phyloP scores from a whole-genome alignment of 169 alveolate genomes.

The Babesia ovata region DNA sequence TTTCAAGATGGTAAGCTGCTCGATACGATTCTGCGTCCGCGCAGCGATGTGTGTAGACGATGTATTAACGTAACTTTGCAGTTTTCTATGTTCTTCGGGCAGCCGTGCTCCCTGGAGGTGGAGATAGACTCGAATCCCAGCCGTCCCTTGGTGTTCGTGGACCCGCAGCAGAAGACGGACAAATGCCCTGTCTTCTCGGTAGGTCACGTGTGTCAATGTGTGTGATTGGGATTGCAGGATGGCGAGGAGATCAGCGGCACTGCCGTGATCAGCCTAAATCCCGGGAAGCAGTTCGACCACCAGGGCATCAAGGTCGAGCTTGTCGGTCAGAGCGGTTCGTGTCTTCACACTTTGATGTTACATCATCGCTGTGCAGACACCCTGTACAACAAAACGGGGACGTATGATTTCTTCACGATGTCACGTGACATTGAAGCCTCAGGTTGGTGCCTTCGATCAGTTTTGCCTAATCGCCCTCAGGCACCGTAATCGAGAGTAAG shows the following conservation, averaged over 20 bases:
- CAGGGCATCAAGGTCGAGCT: conserved; percentile 96
- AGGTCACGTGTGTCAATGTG: not conserved
- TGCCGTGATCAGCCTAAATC: conserved; percentile 88
- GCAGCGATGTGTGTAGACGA: not conserved
- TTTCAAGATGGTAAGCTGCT: conserved; percentile 19
- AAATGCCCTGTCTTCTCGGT: conserved; percentile 83
- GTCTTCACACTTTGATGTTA: not conserved
- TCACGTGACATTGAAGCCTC: conserved; percentile 96
- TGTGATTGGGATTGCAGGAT: conserved; percentile 62
- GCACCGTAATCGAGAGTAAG: conserved; percentile 83
- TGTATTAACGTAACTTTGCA: conserved; percentile 9
- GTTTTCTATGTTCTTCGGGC: conserved; percentile 80
- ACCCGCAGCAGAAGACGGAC: conserved; percentile 79
- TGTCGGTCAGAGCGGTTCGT: conserved; percentile 93
- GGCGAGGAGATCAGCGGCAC: conserved; percentile 90
- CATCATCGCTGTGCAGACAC: conserved; percentile 74
- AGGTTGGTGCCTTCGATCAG: conserved; percentile 77
- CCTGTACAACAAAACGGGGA: conserved; percentile 86
- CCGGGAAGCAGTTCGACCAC: conserved; percentile 95
- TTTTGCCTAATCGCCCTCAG: conserved; percentile 20
- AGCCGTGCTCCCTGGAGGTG: conserved; percentile 74
- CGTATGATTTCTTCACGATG: conserved; percentile 94
- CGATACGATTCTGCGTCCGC: not conserved
- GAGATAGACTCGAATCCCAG: conserved; percentile 74
- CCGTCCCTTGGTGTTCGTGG: conserved; percentile 70